Conservation (phyloP, 768 basidiomycete species). For the Mycena alexandri region DNA sequence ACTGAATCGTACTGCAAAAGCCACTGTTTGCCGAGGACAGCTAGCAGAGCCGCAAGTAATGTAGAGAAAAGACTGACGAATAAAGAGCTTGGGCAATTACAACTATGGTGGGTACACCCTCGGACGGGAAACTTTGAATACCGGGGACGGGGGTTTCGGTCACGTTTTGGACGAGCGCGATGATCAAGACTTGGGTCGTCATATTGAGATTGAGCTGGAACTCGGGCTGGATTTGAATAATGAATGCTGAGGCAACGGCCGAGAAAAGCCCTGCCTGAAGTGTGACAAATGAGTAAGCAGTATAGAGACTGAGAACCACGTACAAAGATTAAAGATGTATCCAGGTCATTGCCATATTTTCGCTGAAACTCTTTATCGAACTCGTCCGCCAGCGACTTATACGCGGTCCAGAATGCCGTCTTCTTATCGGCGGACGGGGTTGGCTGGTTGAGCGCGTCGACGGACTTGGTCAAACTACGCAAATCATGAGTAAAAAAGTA, state of each 20-base stretch:
- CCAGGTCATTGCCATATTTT: conserved; percentile 5
- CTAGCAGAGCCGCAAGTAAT: conserved; percentile 1
- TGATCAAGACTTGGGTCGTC: not conserved
- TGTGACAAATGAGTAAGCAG: not conserved
- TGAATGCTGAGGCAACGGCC: conserved; percentile 10
- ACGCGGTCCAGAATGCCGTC: conserved; percentile 1
- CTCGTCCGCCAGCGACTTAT: conserved; percentile 9
- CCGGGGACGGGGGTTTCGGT: not conserved
- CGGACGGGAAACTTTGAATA: not conserved
- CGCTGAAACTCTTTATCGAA: conserved; percentile 6
- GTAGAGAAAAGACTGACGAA: conserved; percentile 1
- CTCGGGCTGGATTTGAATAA: conserved; percentile 13
- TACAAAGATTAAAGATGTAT: conserved; percentile 15
- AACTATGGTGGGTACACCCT: not conserved
- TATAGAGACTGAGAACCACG: not conserved
- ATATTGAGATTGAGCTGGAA: not conserved
- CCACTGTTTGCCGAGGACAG: conserved; percentile 17
- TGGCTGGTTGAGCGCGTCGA: not conserved
- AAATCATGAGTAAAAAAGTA: too few species aligned
- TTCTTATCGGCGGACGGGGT: not conserved
- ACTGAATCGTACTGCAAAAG: conserved; percentile 4
- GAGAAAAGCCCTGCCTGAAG: conserved; percentile 10
- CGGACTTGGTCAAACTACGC: not conserved
- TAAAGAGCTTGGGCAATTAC: conserved; percentile 1
- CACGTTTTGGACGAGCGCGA: not conserved